Percentiles rank a stretch among this genome's conserved stretches.
These are phyloP conservation scores for Solanum ossicruentum DNA, from an alignment of 257 asterid species.

Conservation along the genomic window DNA sequence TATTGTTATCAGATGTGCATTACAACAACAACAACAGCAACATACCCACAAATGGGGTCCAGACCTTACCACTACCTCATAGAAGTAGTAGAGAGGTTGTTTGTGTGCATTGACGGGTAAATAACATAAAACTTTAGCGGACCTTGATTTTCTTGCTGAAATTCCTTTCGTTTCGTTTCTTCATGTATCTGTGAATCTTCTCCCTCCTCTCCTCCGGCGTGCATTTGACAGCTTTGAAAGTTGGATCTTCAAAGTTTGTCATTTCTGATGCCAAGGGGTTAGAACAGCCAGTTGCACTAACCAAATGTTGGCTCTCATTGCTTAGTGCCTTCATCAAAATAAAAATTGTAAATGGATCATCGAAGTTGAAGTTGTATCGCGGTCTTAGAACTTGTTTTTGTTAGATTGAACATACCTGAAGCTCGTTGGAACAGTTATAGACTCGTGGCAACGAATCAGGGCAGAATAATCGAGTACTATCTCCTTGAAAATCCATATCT, in stretches of 20 bases:
- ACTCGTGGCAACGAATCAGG: slow-evolving; percentile 41
- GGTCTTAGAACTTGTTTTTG: neutral
- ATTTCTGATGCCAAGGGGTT: slow-evolving; percentile 62
- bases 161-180: slow-evolving; percentile 83
- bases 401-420: slow-evolving; percentile 37
- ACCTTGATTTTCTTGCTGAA: slow-evolving; percentile 98
- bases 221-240: slow-evolving; percentile 57
- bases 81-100: too few relatives aligned
- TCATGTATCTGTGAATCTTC: slow-evolving; percentile 72
- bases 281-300: slow-evolving; percentile 34
- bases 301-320: slow-evolving; percentile 52
- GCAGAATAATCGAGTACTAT: slow-evolving; percentile 40
- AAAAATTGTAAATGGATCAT: neutral
- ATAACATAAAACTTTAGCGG: too few relatives aligned
- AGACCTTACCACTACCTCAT: too few relatives aligned
- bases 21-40: too few relatives aligned
- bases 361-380: too few relatives aligned
- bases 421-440: slow-evolving; percentile 44
- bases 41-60: too few relatives aligned
- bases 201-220: slow-evolving; percentile 81
- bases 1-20: too few relatives aligned
- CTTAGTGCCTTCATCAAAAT: slow-evolving; percentile 31
- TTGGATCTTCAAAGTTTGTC: slow-evolving; percentile 60
- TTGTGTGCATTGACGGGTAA: too few relatives aligned
- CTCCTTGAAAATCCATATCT: slow-evolving; percentile 60